Evolutionary conservation across 306 rosid genomes (phyloP).

Genomic region (Vigna angularis): DNA sequence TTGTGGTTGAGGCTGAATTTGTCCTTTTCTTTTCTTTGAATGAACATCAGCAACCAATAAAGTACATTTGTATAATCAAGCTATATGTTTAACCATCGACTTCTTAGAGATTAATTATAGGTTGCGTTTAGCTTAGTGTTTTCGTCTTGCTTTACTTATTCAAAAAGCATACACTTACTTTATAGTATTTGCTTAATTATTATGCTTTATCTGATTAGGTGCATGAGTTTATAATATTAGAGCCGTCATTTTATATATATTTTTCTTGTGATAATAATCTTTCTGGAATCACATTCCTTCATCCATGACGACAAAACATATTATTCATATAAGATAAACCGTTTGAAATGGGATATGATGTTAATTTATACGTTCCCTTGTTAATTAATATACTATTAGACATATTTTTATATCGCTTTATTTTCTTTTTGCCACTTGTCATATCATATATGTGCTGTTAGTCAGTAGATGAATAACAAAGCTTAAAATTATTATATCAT

Average conservation of each 20-base stretch:
- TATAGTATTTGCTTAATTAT: neutral
- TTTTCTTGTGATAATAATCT: neutral
- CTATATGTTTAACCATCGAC: neutral
- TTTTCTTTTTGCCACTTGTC: constrained; percentile 23
- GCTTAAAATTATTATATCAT: neutral
- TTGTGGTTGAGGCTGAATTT: neutral
- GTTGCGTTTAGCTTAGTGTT: constrained; percentile 6
- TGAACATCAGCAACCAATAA: neutral
- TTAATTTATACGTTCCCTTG: neutral
- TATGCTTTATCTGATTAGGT: neutral
- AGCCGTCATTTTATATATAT: constrained; percentile 4
- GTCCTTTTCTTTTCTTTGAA: neutral
- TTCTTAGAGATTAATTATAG: constrained; percentile 10
- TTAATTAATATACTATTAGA: constrained; percentile 23
- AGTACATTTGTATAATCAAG: constrained; percentile 1
- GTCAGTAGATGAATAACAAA: neutral
- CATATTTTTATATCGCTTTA: neutral
- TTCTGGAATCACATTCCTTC: constrained; percentile 19
- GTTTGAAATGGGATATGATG: constrained; percentile 34
- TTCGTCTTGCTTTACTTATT: neutral
- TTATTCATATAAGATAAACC: neutral
- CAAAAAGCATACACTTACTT: neutral
- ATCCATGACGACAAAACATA: constrained; percentile 17
- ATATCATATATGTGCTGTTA: neutral
- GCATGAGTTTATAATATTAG: constrained; percentile 17